These are phyloP conservation scores for Malbranchea zuffiana DNA, from an alignment of 2,329 filamentous ascomycete genomes.

Conservation along the genomic window DNA sequence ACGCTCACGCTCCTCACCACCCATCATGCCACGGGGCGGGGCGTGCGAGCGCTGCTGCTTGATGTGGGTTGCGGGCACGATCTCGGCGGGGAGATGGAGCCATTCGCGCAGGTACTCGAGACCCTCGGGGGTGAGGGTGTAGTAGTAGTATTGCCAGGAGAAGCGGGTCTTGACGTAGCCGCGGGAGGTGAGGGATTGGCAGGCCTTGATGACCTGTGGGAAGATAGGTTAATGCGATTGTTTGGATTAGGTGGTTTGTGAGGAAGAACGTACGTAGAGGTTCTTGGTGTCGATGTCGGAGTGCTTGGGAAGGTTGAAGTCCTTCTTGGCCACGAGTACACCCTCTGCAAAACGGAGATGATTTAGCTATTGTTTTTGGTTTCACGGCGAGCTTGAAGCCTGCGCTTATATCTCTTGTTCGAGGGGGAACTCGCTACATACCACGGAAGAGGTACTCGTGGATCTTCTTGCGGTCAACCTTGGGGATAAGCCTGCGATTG, in stretches of 20 bases:
- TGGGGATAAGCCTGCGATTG: conserved; percentile 79
- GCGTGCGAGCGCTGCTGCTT: conserved; percentile 99
- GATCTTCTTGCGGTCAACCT: conserved; percentile 99
- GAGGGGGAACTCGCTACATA: conserved; percentile 36
- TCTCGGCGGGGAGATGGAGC: conserved; percentile 99
- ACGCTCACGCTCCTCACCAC: conserved; percentile 69
- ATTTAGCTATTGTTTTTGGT: too few species aligned
- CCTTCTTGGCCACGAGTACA: conserved; percentile 95
- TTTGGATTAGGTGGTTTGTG: background rate
- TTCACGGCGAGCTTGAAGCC: too few species aligned
- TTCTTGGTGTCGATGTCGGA: conserved; percentile 99
- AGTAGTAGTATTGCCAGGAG: conserved; percentile 99
- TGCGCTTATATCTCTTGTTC: too few species aligned
- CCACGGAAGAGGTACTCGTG: conserved; percentile 99
- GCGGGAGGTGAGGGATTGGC: conserved; percentile 94
- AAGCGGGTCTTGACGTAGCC: conserved; percentile 99
- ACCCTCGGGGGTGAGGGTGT: conserved; percentile 98
- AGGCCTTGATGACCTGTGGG: conserved; percentile 78
- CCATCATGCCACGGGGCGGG: conserved; percentile 97
- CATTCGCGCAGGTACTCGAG: conserved; percentile 99
- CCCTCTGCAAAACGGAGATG: conserved; percentile 49
- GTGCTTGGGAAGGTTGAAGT: conserved; percentile 98
- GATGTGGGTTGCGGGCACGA: conserved; percentile 98
- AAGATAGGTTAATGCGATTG: too few species aligned
- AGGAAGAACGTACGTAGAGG: conserved; percentile 56